Percentiles rank a stretch among this genome's conserved stretches.
These are phyloP conservation scores for Penicillium steckii DNA, from an alignment of 495 filamentous ascomycete species.

Conservation along the genomic window DNA sequence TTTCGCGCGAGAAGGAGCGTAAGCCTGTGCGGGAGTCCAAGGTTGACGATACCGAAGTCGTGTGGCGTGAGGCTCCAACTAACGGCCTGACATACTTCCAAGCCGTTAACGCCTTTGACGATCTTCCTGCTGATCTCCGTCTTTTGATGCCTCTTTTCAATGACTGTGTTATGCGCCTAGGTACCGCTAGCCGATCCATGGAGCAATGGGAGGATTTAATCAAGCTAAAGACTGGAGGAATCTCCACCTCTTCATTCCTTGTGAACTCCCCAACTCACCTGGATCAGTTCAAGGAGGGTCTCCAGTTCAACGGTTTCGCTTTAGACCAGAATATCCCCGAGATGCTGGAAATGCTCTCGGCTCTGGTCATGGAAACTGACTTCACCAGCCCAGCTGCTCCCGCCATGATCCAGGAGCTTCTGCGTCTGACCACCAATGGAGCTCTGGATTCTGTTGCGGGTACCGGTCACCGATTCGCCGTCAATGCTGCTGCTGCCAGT, in stretches of 20 bases:
- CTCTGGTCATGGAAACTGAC: constrained; percentile 79
- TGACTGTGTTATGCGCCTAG: constrained; percentile 87
- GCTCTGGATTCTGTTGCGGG: constrained; percentile 89
- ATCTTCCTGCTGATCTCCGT: constrained; percentile 82
- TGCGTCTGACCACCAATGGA: constrained; percentile 81
- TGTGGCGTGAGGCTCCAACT: constrained; percentile 89
- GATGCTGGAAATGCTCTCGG: constrained; percentile 85
- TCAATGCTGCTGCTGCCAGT: constrained; percentile 75
- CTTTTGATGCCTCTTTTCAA: constrained; percentile 87
- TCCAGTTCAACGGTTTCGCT: constrained; percentile 79
- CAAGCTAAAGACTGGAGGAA: constrained; percentile 93
- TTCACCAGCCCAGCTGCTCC: constrained; percentile 81
- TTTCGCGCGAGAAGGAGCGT: constrained; percentile 72
- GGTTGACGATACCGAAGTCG: constrained; percentile 67
- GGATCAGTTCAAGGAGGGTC: constrained; percentile 69
- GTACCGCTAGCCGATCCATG: constrained; percentile 84
- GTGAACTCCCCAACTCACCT: constrained; percentile 72
- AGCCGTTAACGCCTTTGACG: constrained; percentile 74
- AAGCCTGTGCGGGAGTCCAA: constrained; percentile 66
- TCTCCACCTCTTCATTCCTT: constrained; percentile 75
- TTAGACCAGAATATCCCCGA: constrained; percentile 83
- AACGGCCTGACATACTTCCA: constrained; percentile 97
- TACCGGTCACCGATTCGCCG: constrained; percentile 81
- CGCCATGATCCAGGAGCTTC: constrained; percentile 75
- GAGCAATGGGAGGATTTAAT: constrained; percentile 94